These are phyloP conservation scores for Chlorella vulgaris DNA, from an alignment of 139 green algal species.

Conservation along the genomic window DNA sequence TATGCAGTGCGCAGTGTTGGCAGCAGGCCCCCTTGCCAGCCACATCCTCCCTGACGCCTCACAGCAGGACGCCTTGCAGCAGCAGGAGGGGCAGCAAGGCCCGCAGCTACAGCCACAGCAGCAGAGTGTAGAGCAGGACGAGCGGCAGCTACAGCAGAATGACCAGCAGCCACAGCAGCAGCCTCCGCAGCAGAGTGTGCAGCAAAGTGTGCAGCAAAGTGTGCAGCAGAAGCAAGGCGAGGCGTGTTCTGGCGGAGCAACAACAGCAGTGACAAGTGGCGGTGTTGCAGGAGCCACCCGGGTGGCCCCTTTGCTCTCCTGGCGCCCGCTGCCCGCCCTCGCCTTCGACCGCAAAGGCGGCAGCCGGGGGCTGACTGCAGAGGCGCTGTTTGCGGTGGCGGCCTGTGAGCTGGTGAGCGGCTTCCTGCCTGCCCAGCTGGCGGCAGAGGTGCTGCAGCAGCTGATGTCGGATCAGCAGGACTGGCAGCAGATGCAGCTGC, in stretches of 20 bases:
- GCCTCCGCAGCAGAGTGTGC: too few relatives aligned
- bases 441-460: background rate
- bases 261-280: too few relatives aligned
- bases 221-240: too few relatives aligned
- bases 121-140: too few relatives aligned
- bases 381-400: background rate
- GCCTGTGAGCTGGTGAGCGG: slow-evolving; percentile 11
- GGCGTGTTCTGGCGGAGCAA: too few relatives aligned
- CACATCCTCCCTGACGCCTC: too few relatives aligned
- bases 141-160: too few relatives aligned
- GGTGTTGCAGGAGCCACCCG: too few relatives aligned
- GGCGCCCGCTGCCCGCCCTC: background rate
- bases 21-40: too few relatives aligned
- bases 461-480: background rate
- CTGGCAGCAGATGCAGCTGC: slow-evolving; percentile 1
- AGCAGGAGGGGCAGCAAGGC: background rate
- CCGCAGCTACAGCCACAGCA: too few relatives aligned
- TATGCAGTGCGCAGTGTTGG: background rate
- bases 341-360: background rate
- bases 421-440: slow-evolving; percentile 16
- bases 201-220: too few relatives aligned
- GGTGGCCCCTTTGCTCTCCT: too few relatives aligned
- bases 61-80: background rate
- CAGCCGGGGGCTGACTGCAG: background rate
- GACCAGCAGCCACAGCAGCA: background rate